These are phyloP conservation scores for Cryptococcus neoformans DNA, from an alignment of 1,284 basidiomycete species.

Conservation along the genomic window DNA sequence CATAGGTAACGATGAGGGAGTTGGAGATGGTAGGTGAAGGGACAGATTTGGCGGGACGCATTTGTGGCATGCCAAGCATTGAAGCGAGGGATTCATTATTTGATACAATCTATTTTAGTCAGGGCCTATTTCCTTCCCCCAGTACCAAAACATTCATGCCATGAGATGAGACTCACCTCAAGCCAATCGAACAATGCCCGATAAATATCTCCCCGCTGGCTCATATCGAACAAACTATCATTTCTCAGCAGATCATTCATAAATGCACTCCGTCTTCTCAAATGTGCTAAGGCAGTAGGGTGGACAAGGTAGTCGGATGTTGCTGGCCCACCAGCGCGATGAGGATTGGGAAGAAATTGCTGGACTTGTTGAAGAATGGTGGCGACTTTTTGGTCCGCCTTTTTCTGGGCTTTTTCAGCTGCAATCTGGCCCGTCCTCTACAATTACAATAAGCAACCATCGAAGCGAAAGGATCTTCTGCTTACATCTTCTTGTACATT, in stretches of 20 bases:
- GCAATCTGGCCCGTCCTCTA: conserved; percentile 74
- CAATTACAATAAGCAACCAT: not conserved
- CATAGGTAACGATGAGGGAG: conserved; percentile 62
- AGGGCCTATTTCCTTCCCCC: conserved; percentile 29
- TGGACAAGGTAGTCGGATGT: conserved; percentile 84
- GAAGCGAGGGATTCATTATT: conserved; percentile 84
- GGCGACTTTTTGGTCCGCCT: conserved; percentile 68
- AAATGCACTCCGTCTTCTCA: conserved; percentile 80
- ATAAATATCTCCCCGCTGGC: conserved; percentile 78
- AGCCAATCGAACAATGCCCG: conserved; percentile 86
- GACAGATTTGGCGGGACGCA: conserved; percentile 54
- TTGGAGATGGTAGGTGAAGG: conserved; percentile 9
- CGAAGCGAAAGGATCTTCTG: not conserved
- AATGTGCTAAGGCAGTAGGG: conserved; percentile 81
- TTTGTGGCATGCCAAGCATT: conserved; percentile 95
- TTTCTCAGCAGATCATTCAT: conserved; percentile 79
- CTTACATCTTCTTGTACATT: conserved; percentile 74
- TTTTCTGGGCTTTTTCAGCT: conserved; percentile 65
- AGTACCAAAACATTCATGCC: not conserved
- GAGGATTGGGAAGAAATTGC: conserved; percentile 71
- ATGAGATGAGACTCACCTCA: conserved; percentile 54
- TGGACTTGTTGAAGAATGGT: conserved; percentile 65
- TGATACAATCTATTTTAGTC: conserved; percentile 62
- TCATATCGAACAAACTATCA: conserved; percentile 89
- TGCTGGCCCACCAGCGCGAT: conserved; percentile 65